phyloP scores from a whole-genome alignment of 148 eudicot species.

The Arctostaphylos glauca region DNA sequence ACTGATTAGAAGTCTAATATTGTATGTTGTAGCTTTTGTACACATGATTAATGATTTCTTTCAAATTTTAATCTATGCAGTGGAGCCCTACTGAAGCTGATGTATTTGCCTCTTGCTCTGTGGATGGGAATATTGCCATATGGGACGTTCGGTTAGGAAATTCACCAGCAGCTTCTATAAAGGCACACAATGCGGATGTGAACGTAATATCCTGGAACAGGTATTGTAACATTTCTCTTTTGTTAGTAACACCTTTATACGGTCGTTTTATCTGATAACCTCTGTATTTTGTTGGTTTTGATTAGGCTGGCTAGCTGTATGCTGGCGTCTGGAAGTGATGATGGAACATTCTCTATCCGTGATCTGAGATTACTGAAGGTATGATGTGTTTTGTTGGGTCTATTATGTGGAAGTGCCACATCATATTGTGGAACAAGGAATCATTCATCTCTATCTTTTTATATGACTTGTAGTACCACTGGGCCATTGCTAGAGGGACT shows the following conservation, averaged over 20 bases:
- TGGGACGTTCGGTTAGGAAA: constrained; percentile 84
- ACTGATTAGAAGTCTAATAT: neutral
- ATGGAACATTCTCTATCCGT: constrained; percentile 79
- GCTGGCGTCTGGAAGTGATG: constrained; percentile 96
- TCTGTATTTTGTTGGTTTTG: constrained; percentile 12
- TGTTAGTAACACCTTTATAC: neutral
- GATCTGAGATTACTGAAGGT: constrained; percentile 86
- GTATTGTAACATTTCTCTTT: constrained; percentile 23
- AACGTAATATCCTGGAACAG: constrained; percentile 99
- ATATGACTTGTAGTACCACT: neutral
- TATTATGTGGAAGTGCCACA: neutral
- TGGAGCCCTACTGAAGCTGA: constrained; percentile 88
- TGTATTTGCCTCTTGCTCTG: constrained; percentile 95
- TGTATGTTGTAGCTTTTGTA: neutral
- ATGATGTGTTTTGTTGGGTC: neutral
- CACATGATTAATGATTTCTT: neutral
- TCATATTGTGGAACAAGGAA: neutral
- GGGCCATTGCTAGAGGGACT: neutral
- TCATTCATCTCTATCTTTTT: too few species aligned
- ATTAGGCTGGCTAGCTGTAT: constrained; percentile 69
- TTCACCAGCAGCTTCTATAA: constrained; percentile 60
- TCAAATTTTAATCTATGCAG: constrained; percentile 38
- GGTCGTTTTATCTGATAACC: neutral
- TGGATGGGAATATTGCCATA: constrained; percentile 75
- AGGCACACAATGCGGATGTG: constrained; percentile 95